These are phyloP conservation scores for Candida silvicultrix DNA, from an alignment of 805 yeast species.

Conservation along the genomic window DNA sequence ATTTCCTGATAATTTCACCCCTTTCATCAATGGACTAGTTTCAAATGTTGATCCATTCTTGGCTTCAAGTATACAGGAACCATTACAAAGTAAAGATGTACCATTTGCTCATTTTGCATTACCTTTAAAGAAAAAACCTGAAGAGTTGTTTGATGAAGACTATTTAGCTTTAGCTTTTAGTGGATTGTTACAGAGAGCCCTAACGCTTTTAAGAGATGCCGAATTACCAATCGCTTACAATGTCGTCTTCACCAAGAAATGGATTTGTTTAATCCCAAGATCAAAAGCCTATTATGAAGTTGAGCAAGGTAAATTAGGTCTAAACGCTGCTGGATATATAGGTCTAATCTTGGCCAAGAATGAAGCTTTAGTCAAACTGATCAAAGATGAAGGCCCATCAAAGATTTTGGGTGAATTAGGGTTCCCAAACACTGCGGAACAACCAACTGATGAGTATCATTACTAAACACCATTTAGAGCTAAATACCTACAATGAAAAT, in stretches of 20 bases:
- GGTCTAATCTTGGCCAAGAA: conserved; percentile 77
- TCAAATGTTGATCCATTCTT: conserved; percentile 41
- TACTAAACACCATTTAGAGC: conserved; percentile 29
- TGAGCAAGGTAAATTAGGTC: conserved; percentile 35
- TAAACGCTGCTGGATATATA: conserved; percentile 75
- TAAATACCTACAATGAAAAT: background rate
- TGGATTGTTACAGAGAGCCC: conserved; percentile 61
- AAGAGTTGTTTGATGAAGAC: conserved; percentile 41
- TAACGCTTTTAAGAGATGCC: conserved; percentile 58
- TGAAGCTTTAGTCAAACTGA: conserved; percentile 43
- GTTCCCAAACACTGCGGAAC: conserved; percentile 53
- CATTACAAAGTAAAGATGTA: conserved; percentile 52
- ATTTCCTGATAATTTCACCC: conserved; percentile 51
- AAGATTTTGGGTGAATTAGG: conserved; percentile 61
- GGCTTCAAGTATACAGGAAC: conserved; percentile 50
- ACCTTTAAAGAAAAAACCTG: conserved; percentile 42
- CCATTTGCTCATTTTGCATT: conserved; percentile 80
- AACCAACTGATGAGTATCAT: conserved; percentile 56
- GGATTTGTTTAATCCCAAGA: conserved; percentile 88
- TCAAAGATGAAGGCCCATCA: conserved; percentile 38
- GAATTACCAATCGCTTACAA: conserved; percentile 60
- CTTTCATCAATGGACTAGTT: conserved; percentile 50
- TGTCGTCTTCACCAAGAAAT: conserved; percentile 70
- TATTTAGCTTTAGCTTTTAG: conserved; percentile 63
- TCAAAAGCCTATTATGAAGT: conserved; percentile 40